phyloP scores from a whole-genome alignment of 345 rosid genomes.

The Eucalyptus sp. region DNA sequence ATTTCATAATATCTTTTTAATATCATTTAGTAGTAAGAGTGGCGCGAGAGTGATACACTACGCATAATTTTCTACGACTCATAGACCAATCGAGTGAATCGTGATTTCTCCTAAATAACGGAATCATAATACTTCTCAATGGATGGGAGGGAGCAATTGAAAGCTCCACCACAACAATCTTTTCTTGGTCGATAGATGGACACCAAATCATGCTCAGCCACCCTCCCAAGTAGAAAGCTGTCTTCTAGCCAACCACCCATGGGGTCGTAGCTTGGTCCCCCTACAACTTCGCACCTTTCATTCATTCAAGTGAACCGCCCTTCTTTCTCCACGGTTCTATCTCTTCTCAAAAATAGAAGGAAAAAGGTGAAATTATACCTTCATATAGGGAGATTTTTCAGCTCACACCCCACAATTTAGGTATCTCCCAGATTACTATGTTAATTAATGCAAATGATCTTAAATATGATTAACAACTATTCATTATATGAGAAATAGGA shows the following conservation, averaged over 20 bases:
- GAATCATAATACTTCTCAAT: neutral
- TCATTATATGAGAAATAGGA: neutral
- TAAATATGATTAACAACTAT: neutral
- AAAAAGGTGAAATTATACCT: neutral
- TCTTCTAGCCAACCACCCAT: neutral
- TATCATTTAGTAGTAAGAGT: neutral
- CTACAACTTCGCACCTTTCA: neutral
- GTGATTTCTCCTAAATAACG: neutral
- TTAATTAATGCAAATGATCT: neutral
- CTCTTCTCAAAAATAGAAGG: neutral
- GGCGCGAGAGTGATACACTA: neutral
- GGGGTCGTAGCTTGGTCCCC: neutral
- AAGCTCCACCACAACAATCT: neutral
- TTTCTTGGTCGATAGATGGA: neutral
- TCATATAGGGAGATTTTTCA: neutral
- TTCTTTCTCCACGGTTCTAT: neutral
- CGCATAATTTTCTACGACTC: neutral
- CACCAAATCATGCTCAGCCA: neutral
- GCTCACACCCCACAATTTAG: neutral
- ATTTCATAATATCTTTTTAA: neutral
- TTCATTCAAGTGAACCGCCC: neutral
- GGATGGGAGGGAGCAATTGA: neutral
- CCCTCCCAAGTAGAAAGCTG: neutral
- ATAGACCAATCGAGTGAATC: neutral
- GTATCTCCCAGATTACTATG: neutral